Base-by-base conservation (phyloP, 495 filamentous ascomycete species). In the Annulohypoxylon maeteangense region DNA sequence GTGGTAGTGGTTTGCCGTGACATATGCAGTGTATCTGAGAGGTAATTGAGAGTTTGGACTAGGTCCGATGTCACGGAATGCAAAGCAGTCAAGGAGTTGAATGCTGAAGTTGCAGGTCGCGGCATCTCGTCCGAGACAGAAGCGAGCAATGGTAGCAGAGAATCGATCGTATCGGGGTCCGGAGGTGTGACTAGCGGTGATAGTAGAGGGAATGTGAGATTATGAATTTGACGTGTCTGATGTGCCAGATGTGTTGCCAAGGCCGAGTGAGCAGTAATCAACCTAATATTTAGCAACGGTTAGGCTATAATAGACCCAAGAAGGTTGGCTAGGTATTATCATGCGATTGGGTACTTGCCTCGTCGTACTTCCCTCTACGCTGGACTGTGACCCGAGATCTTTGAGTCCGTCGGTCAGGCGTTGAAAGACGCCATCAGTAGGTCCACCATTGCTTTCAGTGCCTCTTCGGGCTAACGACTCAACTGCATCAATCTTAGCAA, bases 1-100 rank as follows among this genome's bases (percentile, higher is more conserved):
- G 89, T 89, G 1, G 89, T 89, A 1, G 91, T 94, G 0, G 92
- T 89, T 76, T 99, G 95, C 3, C 93, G 88, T n/a, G 89, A 91
- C 89, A 98, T 97, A 79, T 98, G 94, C 20, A 98, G 84, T 0
- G 92, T 93, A 77, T 99, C 95, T n/a, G 91, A 91, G 6, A 99
- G 85, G 70, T 91, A 88, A 65, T 91, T 91, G 47, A 99, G 89
- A 1, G 92, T 90, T 59, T 90, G 85, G 31, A 92, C 88, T 14
- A 98, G 86, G 44, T 95, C 93, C 23, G 89, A 80, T 0, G 93
- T 97, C 29, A 89, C 82, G n/a, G 84, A 74, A 74, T 90, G 88
- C 8, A 94, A 81, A 34, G 84, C 83, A 32, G 83, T 79, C 45
- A 91, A 78, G 18, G 78, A 93, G 83, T 83, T 81, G 77, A 82